phyloP scores from a whole-genome alignment of 257 asterid genomes.

The Solanum neorickii region DNA sequence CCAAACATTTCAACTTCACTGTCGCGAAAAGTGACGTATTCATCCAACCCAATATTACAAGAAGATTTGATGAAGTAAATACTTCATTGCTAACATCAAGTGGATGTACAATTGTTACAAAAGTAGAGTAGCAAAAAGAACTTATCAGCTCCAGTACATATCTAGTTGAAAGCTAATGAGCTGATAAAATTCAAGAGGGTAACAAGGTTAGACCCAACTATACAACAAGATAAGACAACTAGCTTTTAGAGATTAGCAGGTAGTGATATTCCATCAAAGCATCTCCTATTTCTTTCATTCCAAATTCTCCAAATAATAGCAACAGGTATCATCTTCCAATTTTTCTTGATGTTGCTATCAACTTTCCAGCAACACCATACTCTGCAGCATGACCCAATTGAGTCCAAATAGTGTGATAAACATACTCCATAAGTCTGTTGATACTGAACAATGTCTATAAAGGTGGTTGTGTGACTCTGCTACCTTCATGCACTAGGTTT shows the following conservation, averaged over 20 bases:
- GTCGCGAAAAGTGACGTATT: neutral
- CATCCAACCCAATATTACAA: neutral
- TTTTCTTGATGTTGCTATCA: neutral
- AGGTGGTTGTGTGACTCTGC: neutral
- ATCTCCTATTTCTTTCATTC: neutral
- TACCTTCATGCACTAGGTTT: neutral
- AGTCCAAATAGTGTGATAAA: neutral
- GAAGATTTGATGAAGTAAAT: too few relatives aligned
- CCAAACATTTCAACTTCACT: neutral
- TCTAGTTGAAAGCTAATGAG: too few relatives aligned
- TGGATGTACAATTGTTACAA: too few relatives aligned
- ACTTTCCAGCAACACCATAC: neutral
- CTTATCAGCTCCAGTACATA: too few relatives aligned
- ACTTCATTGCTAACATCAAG: too few relatives aligned
- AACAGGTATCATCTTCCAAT: neutral
- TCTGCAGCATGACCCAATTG: neutral
- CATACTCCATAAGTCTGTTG: neutral
- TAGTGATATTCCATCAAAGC: neutral
- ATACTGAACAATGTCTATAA: neutral
- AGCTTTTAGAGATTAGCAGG: too few relatives aligned
- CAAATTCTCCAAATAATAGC: neutral
- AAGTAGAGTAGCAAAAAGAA: too few relatives aligned
- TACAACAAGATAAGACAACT: too few relatives aligned
- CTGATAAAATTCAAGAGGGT: too few relatives aligned
- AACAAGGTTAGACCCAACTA: too few relatives aligned